Base-by-base conservation (phyloP, 106 monocot genomes). In the Cymbidium sinense region DNA sequence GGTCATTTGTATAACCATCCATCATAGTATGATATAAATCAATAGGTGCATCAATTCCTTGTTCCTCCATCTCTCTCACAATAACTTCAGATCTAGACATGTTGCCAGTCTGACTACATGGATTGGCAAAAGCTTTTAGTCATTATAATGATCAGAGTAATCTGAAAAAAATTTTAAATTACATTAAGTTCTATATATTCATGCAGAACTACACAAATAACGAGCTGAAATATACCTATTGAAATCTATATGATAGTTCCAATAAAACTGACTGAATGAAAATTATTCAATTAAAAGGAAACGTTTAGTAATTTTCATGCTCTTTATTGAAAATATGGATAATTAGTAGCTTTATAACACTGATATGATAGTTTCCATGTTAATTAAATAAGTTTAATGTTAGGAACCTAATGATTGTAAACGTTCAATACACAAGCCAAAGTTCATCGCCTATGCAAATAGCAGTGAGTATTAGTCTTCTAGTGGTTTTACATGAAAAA, bases 1-100 rank as follows among this genome's bases (percentile, higher is more conserved):
- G 85, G 77, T 82, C 78, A 86, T 87, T 90, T 76, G 92, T 99
- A 47, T 99, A 99, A 67, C 99, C 99, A 91, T 92, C 89, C 94
- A 99, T 94, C 94, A 99, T 95, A 76, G 92, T 92, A 77, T 99
- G 94, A 79, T 95, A 99, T 83, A 95, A 85, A 86, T 91, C 89
- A 85, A 95, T 84, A 54, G 92, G 87, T 70, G 95, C 99, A 86
- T 99, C 99, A 82, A 95, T 92, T 23, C 99, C 99, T 51, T 84
- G 78, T 74, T 86, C 92, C 87, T 99, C 99, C 95, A 99, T 95
- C 90, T 95, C 86, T 51, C 85, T 79, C 9, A 99, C 99, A 73
- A 99, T 78, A 13, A 84, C 86, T 86, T 99, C 99, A 37, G 95
- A 92, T 82, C 85, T 81, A 82, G n/a, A 74, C 90, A 99, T 99